Evolutionary conservation across 2,329 filamentous ascomycete species (phyloP).

Genomic region (Anthostomella pinea): DNA sequence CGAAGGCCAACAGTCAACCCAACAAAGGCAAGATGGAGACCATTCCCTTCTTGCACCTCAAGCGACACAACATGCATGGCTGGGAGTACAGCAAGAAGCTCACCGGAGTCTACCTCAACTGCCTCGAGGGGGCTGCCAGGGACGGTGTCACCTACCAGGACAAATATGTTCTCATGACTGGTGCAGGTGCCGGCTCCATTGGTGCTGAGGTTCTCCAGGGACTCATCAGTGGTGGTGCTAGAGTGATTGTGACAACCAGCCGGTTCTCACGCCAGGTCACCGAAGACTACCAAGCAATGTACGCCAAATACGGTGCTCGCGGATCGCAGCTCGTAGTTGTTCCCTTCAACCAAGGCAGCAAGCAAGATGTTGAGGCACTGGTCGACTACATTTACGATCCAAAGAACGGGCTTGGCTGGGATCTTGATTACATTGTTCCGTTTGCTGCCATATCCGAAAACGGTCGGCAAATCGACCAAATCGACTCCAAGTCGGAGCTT

Average conservation of each 20-base stretch:
- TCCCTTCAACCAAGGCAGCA: constrained; percentile 98
- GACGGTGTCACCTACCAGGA: constrained; percentile 86
- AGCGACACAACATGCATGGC: constrained; percentile 87
- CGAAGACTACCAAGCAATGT: constrained; percentile 99
- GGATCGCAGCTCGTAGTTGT: constrained; percentile 97
- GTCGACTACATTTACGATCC: constrained; percentile 95
- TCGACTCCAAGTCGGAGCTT: constrained; percentile 96
- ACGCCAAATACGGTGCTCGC: constrained; percentile 86
- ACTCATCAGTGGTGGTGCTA: constrained; percentile 92
- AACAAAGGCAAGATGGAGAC: constrained; percentile 93
- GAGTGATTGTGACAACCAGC: constrained; percentile 94
- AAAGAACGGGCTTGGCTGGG: constrained; percentile 97
- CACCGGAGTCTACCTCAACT: constrained; percentile 88
- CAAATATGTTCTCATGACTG: constrained; percentile 97
- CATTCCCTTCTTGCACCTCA: constrained; percentile 94
- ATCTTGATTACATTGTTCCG: constrained; percentile 91
- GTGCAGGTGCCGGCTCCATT: constrained; percentile 95
- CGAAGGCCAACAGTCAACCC: constrained; percentile 51
- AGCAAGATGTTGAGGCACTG: constrained; percentile 93
- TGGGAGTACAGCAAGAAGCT: constrained; percentile 99
- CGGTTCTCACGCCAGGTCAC: constrained; percentile 96
- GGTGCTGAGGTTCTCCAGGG: constrained; percentile 96
- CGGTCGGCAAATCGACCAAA: constrained; percentile 91
- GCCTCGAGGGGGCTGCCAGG: constrained; percentile 83
- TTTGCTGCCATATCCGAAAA: constrained; percentile 98